These are phyloP conservation scores for Metschnikowia baotianmanensis DNA, from an alignment of 805 yeast genomes.

Conservation along the genomic window DNA sequence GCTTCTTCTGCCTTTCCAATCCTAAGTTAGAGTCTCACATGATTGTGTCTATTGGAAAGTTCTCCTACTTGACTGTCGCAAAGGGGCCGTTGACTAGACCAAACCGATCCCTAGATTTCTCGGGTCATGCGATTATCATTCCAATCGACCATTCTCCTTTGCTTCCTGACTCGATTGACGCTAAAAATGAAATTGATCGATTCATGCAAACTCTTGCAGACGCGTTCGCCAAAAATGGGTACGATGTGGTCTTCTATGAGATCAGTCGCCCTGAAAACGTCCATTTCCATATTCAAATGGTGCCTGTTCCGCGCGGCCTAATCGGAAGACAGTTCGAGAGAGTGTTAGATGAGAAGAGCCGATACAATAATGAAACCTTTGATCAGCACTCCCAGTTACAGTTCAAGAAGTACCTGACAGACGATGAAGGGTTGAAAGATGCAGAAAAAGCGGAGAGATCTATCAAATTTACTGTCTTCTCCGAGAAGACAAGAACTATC, in stretches of 20 bases:
- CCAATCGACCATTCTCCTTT: conserved; percentile 72
- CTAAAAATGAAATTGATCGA: conserved; percentile 39
- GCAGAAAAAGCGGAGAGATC: conserved; percentile 14
- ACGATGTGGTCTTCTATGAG: conserved; percentile 64
- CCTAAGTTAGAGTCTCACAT: conserved; percentile 76
- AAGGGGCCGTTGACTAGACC: conserved; percentile 79
- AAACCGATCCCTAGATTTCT: conserved; percentile 46
- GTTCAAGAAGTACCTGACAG: conserved; percentile 34
- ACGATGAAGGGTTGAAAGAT: conserved; percentile 6
- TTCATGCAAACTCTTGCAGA: conserved; percentile 49
- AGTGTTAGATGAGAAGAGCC: conserved; percentile 43
- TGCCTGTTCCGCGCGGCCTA: conserved; percentile 55
- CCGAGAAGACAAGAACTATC: background rate
- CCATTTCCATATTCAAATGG: conserved; percentile 74
- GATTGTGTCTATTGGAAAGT: conserved; percentile 71
- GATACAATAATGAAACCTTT: conserved; percentile 47
- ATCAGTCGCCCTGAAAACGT: conserved; percentile 61
- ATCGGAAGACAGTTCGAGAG: conserved; percentile 42
- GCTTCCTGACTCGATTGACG: conserved; percentile 10
- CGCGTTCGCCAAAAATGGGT: conserved; percentile 44
- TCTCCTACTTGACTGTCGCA: conserved; percentile 69
- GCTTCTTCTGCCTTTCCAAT: conserved; percentile 84
- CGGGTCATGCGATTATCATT: conserved; percentile 80
- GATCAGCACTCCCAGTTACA: conserved; percentile 41
- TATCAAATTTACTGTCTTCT: conserved; percentile 16